Base-by-base conservation (phyloP, 345 rosid species). In the Pseudoturritis turrita region DNA sequence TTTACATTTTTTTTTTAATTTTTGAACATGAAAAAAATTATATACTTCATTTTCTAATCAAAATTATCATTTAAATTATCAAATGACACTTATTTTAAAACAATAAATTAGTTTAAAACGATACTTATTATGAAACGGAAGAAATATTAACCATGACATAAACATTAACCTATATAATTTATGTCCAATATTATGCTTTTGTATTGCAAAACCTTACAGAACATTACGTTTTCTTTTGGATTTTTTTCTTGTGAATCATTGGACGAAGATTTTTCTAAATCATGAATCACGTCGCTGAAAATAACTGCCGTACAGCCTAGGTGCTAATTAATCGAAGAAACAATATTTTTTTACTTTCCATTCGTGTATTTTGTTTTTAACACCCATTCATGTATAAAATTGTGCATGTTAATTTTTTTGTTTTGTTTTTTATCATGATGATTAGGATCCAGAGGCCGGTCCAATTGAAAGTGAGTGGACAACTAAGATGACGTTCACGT, bases 401-500 rank as follows among this genome's bases (percentile, higher is more conserved):
- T 61, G 37, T 43, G 9, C 9, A 41, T 10, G 11, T 51, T 51
- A 25, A 43, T 31, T 41, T 31, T 9, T 51, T 51, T 5, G 49
- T 66, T 35, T 23, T 26, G 12, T 29, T n/a, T 17, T 29, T 56
- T 19, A 8, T 9, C 8, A 29, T 2, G 52, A 14, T 35, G 49
- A 46, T 18, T 31, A 39, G 15, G 62, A 67, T 67, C 14, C 45
- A 43, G 36, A 35, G 65, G n/a, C n/a, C n/a, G 66, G 59, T 47
- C 67, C 66, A 58, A 35, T 3, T 49, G 68, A 51, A 61, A 62
- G 29, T 33, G 65, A 45, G 65, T 64, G 65, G 65, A 65, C 77
- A 64, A 73, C 65, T 54, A 46, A 73, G 39, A 54, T 63, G 65
- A 73, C 41, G 65, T 73, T 35, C 50, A 63, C 56, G 41, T 73